A percentile compares a stretch with the other conserved stretches of the same genome.
These are phyloP conservation scores for Vanderwaltozyma yarrowii DNA, from an alignment of 805 yeast species.

Conservation along the genomic window DNA sequence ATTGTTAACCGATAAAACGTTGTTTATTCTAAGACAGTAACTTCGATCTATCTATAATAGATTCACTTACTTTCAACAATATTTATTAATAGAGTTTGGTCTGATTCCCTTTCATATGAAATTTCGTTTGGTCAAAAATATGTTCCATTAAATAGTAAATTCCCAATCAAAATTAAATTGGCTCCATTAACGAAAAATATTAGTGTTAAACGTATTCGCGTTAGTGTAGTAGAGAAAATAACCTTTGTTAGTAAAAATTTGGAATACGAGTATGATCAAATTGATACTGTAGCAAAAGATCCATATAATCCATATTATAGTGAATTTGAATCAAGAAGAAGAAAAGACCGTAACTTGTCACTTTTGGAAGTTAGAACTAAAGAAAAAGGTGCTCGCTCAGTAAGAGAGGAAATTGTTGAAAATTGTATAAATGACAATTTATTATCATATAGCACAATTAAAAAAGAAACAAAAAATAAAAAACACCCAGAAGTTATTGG, in stretches of 20 bases:
- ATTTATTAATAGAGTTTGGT: conserved; percentile 68
- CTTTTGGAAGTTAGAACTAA: conserved; percentile 57
- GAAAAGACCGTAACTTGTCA: conserved; percentile 44
- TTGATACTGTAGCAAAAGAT: conserved; percentile 27
- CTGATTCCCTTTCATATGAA: conserved; percentile 58
- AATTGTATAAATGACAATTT: conserved; percentile 51
- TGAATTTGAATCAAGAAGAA: conserved; percentile 24
- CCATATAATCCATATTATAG: conserved; percentile 25
- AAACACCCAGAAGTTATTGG: conserved; percentile 16
- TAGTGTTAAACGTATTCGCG: conserved; percentile 49
- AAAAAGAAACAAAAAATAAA: conserved; percentile 17
- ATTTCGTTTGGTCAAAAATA: conserved; percentile 62
- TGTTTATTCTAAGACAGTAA: no score
- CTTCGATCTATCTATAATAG: no score
- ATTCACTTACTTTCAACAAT: no score
- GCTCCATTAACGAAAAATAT: conserved; percentile 57
- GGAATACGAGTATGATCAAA: conserved; percentile 44
- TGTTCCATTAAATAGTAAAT: conserved; percentile 51
- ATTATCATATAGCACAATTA: conserved; percentile 37
- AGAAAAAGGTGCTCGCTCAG: conserved; percentile 35
- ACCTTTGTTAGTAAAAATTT: conserved; percentile 50
- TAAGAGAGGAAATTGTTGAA: conserved; percentile 48
- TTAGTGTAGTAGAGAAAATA: conserved; percentile 57
- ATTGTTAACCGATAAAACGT: no score
- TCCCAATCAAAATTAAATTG: conserved; percentile 51